Base-by-base conservation (phyloP, 1,284 basidiomycete genomes). In the Uromyces viciae-fabae region DNA sequence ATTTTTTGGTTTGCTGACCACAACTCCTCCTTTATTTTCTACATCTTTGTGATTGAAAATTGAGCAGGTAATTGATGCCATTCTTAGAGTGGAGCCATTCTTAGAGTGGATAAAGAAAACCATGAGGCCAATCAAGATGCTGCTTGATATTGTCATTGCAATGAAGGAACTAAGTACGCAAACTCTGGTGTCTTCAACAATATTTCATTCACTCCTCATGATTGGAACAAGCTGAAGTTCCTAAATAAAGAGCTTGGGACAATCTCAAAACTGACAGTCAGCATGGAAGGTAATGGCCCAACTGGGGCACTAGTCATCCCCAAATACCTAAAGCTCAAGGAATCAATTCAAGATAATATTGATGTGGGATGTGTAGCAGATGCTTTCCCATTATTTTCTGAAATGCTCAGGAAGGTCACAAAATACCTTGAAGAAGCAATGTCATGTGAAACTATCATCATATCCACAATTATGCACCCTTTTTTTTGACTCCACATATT, bases 401-500 rank as follows among this genome's bases (percentile, higher is more conserved):
- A 2, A 4, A 68, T 68, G 64, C 36, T 68, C 64, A 19, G 40
- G 17, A 15, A 38, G 64, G 36, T 68, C n/a, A 9, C 4, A 38
- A 68, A 68, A 38, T 68, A 68, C 38, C 64, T 40, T 2, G 5
- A 36, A 3, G 64, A 68, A 38, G 64, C 64, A 22, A 38, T 68
- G 1, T 9, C 14, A n/a, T 68, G 31, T 68, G 64, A 68, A 68
- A 17, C 17, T 8, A 28, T 68, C 1, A 40, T 68, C 33, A 25
- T 68, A 15, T 28, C 64, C 14, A 68, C 64, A 14, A 68, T 68
- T 17, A n/a, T 68, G n/a, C 36, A 68, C 64, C 64, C 64, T 25
- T 43, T 28, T 22, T 68, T 68, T 22, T 19, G 64, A 5, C 25
- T 38, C 4, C 36, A 40, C 36, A 40, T 68, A n/a, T 38, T 68